Evolutionary conservation across 805 yeast genomes (phyloP).

Genomic region (Candida pini): DNA sequence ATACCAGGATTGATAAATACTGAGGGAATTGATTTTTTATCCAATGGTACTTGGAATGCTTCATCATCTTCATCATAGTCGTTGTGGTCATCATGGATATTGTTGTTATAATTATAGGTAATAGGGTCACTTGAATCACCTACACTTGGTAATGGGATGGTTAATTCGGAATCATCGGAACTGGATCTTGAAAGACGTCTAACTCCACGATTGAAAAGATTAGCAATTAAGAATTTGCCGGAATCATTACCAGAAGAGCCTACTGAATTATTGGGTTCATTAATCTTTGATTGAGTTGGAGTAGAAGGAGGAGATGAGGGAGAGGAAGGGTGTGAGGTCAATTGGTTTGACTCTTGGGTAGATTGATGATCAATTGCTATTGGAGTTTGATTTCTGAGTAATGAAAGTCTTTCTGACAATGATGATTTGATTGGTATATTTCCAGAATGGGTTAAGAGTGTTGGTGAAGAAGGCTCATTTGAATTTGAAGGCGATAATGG

Average conservation of each 20-base stretch:
- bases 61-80: slow-evolving; percentile 10
- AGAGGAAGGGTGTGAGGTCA: slow-evolving; percentile 1
- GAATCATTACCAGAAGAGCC: neutral
- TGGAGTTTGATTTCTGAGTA: slow-evolving; percentile 7
- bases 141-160: slow-evolving; percentile 4
- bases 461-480: too few relatives aligned
- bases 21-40: slow-evolving; percentile 35
- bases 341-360: neutral
- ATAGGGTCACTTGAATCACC: too few relatives aligned
- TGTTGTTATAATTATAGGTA: neutral
- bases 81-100: neutral
- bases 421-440: slow-evolving; percentile 6
- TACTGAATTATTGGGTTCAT: neutral
- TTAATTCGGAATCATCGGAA: slow-evolving; percentile 13
- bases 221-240: slow-evolving; percentile 6
- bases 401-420: slow-evolving; percentile 9
- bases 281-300: neutral
- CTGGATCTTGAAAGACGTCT: slow-evolving; percentile 11
- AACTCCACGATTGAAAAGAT: slow-evolving; percentile 9
- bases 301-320: neutral
- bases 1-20: slow-evolving; percentile 52
- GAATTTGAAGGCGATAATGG: too few relatives aligned
- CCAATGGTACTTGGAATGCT: slow-evolving; percentile 13
- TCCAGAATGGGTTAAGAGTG: too few relatives aligned
- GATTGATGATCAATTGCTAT: neutral